These are phyloP conservation scores for Bullera alba DNA, from an alignment of 768 basidiomycete species.

Conservation along the genomic window DNA sequence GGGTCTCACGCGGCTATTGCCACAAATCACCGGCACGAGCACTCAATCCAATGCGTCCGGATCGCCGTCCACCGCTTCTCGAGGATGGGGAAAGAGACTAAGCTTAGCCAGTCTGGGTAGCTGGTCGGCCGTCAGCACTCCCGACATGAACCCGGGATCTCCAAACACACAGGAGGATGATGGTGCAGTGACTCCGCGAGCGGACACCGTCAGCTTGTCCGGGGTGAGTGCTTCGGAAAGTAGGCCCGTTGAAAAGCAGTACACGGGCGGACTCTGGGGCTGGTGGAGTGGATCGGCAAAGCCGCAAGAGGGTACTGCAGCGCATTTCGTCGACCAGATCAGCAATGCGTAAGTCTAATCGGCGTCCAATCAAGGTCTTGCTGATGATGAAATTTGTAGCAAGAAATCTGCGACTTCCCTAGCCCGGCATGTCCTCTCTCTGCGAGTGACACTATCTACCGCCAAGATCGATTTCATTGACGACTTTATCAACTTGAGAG, in stretches of 20 bases:
- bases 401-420: constrained; percentile 55
- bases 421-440: constrained; percentile 67
- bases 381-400: constrained; percentile 49
- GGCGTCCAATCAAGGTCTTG: constrained; percentile 47
- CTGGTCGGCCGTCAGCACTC: constrained; percentile 14
- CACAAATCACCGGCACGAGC: constrained; percentile 49
- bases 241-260: constrained; percentile 33
- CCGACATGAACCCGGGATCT: too few species aligned
- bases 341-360: constrained; percentile 12
- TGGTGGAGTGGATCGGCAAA: constrained; percentile 66
- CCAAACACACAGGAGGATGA: constrained; percentile 5
- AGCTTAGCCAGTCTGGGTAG: constrained; percentile 29
- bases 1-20: constrained; percentile 49
- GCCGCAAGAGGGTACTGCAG: constrained; percentile 44
- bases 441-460: constrained; percentile 80
- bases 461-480: constrained; percentile 70
- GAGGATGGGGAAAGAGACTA: constrained; percentile 31
- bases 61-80: constrained; percentile 4
- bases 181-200: constrained; percentile 3
- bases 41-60: background rate
- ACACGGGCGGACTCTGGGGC: constrained; percentile 67
- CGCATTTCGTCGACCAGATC: constrained; percentile 16
- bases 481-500: constrained; percentile 64
- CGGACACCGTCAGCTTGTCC: constrained; percentile 6
- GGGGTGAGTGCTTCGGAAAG: constrained; percentile 5